Evolutionary conservation across 148 eudicot genomes (phyloP).

Genomic region (Heliamphora exappendiculata): DNA sequence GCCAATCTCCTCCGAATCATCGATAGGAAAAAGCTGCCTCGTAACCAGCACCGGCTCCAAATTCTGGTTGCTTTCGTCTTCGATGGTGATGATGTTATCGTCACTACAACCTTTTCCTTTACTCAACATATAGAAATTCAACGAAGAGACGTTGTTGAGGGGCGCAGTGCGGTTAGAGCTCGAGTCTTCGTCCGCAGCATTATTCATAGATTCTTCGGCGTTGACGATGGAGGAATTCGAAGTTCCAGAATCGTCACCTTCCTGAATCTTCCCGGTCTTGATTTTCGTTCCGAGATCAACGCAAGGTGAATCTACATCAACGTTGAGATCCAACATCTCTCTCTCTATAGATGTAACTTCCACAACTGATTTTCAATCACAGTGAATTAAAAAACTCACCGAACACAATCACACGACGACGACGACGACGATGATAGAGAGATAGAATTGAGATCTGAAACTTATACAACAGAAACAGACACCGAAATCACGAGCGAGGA

Average conservation of each 20-base stretch:
- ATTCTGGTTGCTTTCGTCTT: not conserved
- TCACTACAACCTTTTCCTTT: not conserved
- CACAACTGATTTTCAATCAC: not conserved
- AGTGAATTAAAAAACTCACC: not conserved
- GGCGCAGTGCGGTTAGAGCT: not conserved
- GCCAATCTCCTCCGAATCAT: not conserved
- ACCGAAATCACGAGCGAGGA: not conserved
- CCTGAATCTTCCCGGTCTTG: constrained; percentile 4
- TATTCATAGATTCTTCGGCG: constrained; percentile 33
- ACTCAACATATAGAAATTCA: constrained; percentile 18
- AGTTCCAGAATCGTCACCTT: constrained; percentile 34
- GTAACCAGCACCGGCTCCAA: constrained; percentile 22
- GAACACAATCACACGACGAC: not conserved
- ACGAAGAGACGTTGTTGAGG: constrained; percentile 14
- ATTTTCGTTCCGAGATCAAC: constrained; percentile 4
- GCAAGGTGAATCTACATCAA: constrained; percentile 12
- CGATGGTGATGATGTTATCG: not conserved
- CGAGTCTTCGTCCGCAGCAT: constrained; percentile 25
- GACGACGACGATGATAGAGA: not conserved
- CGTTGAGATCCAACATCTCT: constrained; percentile 40
- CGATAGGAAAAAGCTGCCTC: constrained; percentile 45
- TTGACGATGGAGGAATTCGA: constrained; percentile 42
- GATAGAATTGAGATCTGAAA: not conserved
- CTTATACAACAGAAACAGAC: not conserved
- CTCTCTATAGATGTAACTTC: not conserved